phyloP scores from a whole-genome alignment of 2,329 filamentous ascomycete species.

The Epichloe coenophiala region DNA sequence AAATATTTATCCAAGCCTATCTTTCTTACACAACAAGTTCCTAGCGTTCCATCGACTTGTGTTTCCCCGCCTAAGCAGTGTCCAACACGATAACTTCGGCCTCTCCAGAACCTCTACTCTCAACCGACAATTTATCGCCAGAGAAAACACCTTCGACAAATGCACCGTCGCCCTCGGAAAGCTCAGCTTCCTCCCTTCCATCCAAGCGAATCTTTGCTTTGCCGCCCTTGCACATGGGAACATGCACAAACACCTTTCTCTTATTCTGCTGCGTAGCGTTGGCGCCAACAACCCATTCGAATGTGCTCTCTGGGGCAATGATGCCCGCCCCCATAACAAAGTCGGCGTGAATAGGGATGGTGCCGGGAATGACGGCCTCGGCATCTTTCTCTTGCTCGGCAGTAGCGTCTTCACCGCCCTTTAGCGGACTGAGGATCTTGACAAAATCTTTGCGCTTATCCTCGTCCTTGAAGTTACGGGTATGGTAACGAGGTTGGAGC shows the following conservation, averaged over 20 bases:
- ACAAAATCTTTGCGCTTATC: constrained; percentile 59
- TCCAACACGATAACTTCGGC: constrained; percentile 59
- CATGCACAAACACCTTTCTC: constrained; percentile 66
- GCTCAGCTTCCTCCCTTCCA: constrained; percentile 46
- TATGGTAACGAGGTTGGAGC: constrained; percentile 64
- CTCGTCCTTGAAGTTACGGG: constrained; percentile 56
- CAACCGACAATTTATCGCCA: constrained; percentile 50
- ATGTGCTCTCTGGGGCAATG: constrained; percentile 49
- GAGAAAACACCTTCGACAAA: constrained; percentile 54
- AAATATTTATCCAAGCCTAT: no score
- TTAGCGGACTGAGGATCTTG: constrained; percentile 62
- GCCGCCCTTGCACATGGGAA: constrained; percentile 67
- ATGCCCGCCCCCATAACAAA: constrained; percentile 71
- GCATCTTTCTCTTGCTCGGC: constrained; percentile 49
- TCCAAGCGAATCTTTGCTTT: constrained; percentile 58
- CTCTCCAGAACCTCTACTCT: constrained; percentile 54
- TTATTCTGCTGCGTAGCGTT: constrained; percentile 36
- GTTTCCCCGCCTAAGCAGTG: constrained; percentile 26
- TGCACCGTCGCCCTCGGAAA: constrained; percentile 70
- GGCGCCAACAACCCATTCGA: constrained; percentile 60
- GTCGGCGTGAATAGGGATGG: constrained; percentile 75
- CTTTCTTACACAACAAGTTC: neutral
- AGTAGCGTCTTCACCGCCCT: constrained; percentile 49
- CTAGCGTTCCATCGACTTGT: neutral
- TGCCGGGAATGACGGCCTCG: constrained; percentile 45